phyloP scores from a whole-genome alignment of 441 rosid species.

The Hypseocharis bilobata region DNA sequence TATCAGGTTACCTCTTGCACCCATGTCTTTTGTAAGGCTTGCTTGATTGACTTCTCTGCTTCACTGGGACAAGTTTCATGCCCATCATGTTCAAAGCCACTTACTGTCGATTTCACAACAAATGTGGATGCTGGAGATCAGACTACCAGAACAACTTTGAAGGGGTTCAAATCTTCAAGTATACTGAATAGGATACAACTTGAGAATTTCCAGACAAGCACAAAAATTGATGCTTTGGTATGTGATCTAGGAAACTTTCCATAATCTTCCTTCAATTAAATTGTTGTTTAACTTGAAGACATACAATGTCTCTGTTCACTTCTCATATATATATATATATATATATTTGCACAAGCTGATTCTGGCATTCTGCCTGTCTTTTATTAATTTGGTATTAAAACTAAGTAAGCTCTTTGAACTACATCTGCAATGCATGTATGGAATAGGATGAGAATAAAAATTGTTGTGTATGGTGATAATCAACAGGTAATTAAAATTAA shows the following conservation, averaged over 20 bases:
- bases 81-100: conserved; percentile 62
- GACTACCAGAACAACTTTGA: conserved; percentile 46
- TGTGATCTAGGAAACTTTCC: conserved; percentile 20
- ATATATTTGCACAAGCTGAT: too few species aligned
- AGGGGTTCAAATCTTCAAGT: conserved; percentile 72
- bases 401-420: too few species aligned
- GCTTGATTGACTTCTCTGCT: conserved; percentile 63
- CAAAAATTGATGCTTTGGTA: conserved; percentile 98
- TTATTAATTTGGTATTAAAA: too few species aligned
- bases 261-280: background rate
- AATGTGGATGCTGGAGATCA: conserved; percentile 38
- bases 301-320: background rate
- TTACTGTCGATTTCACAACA: conserved; percentile 67
- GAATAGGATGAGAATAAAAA: too few species aligned
- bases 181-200: conserved; percentile 73
- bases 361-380: background rate
- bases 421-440: too few species aligned
- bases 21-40: conserved; percentile 80
- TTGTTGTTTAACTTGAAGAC: background rate
- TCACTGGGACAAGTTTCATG: conserved; percentile 58
- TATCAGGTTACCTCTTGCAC: conserved; percentile 71
- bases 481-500: too few species aligned
- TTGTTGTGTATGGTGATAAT: too few species aligned
- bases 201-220: conserved; percentile 84
- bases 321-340: too few species aligned